Evolutionary conservation across 2,329 filamentous ascomycete genomes (phyloP), one percentile per base, ranked within the genome.

Genomic region (Hymenotorrendiella dingleyae): DNA sequence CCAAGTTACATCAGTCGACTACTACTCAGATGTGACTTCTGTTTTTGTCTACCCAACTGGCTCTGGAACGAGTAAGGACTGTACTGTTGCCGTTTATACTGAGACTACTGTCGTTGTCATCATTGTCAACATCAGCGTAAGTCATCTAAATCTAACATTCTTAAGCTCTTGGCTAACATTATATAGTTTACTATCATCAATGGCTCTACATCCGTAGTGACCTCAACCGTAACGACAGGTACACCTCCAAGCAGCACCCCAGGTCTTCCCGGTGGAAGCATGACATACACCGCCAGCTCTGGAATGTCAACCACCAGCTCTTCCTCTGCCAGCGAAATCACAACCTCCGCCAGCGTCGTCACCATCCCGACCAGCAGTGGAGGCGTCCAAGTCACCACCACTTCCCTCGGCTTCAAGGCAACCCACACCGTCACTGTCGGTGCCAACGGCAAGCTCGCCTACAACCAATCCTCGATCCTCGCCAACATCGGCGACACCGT

Each of bases 401-500:
- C n/a, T n/a, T n/a, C n/a, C n/a, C n/a, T n/a, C n/a, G n/a, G n/a
- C n/a, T n/a, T n/a, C n/a, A 36, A 20, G 8, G n/a, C 21, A 4
- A 38, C 42, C 20, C 41, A 50, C 39, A 27, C 27, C 14, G 43
- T 49, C 6, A 32, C 47, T 21, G 44, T 49, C 12, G 46, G 46
- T 7, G 39, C 36, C 22, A 34, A 46, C 19, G 43, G 43, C n/a
- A 22, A 42, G 5, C 43, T 46, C 24, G 36, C 32, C 6, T 87
- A 75, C 67, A 70, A 67, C 34, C 82, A 82, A 20, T 67, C 76
- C 47, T 65, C 74, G 53, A 65, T 86, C 54, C 61, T 65, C 42
- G 78, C 83, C 33, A 66, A 66, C 30, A 64, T 82, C 1, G 82
- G 83, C 39, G 83, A 87, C 62, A 78, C 76, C 56, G 74, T 88